Base-by-base conservation (phyloP, 257 asterid species). In the Coffea eugenioides region DNA sequence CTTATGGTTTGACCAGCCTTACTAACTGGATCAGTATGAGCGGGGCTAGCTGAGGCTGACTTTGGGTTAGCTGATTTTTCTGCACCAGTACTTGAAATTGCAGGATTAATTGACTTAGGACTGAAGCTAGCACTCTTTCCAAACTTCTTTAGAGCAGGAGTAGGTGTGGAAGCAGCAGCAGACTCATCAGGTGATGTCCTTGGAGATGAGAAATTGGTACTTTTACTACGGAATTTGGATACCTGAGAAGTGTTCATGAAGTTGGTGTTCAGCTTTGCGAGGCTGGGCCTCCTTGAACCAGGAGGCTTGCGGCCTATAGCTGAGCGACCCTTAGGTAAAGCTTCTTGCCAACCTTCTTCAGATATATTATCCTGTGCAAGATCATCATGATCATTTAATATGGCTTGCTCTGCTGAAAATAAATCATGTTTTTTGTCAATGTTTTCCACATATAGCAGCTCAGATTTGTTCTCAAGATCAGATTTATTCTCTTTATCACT, bases 321-420 rank as follows among this genome's bases (percentile, higher is more conserved):
- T 23, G 95, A 87, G 56, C 98, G 94, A 15, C 97, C 94, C 86
- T 90, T 93, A 25, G 95, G 97, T 48, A 84, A 74, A 85, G 98
- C 98, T 85, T 93, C 98, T 87, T 92, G 98, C 98, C 98, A 93
- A 77, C 98, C 98, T 88, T 90, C 97, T 61, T 85, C 98, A 25
- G 91, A 90, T 57, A 77, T 57, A 25, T 89, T 92, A 25, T 86
- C 97, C 36, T 83, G 83, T 31, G 69, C 91, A 73, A 82, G 67
- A n/a, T 77, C 87, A 41, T 86, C 91, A 64, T 45, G 88, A 78
- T 82, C 88, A 81, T 86, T 89, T 82, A 82, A 41, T 48, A 80
- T 15, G 14, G 81, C n/a, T 76, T 85, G 86, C 7, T 86, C 89
- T 34, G 77, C 69, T 65, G 80, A 54, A 56, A 69, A 12, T 43